These are phyloP conservation scores for Fusarium palustre DNA, from an alignment of 2,329 filamentous ascomycete genomes.

Conservation along the genomic window DNA sequence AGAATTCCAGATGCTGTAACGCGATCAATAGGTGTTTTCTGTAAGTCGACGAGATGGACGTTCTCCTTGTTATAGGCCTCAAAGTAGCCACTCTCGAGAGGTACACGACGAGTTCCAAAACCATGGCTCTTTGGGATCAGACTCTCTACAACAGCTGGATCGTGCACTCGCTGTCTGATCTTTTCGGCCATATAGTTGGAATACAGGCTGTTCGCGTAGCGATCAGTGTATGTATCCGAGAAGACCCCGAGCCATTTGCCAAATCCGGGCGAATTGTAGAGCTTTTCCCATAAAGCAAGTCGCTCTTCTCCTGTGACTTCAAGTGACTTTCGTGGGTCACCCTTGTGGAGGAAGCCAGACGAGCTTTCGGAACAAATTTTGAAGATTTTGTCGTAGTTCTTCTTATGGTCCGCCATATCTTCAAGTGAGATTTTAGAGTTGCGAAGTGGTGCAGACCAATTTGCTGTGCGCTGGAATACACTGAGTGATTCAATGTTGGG, in stretches of 20 bases:
- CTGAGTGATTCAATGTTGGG: conserved; percentile 50
- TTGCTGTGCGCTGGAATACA: conserved; percentile 48
- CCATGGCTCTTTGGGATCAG: conserved; percentile 33
- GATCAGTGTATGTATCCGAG: conserved; percentile 33
- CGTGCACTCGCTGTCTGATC: conserved; percentile 20
- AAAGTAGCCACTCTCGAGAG: conserved; percentile 40
- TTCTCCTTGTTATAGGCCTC: conserved; percentile 32
- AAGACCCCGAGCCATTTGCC: conserved; percentile 37
- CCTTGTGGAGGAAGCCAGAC: conserved; percentile 31
- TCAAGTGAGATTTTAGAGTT: conserved; percentile 30
- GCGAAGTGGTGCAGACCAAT: conserved; percentile 42
- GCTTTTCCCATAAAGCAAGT: conserved; percentile 22
- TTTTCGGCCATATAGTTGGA: conserved; percentile 34
- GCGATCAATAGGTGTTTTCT: conserved; percentile 14
- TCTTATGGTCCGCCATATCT: conserved; percentile 23
- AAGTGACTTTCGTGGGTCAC: conserved; percentile 28
- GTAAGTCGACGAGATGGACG: conserved; percentile 28
- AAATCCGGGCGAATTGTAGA: conserved; percentile 25
- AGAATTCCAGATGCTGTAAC: conserved; percentile 16
- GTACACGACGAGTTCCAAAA: conserved; percentile 25
- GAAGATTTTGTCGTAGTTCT: conserved; percentile 31
- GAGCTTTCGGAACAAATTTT: conserved; percentile 18
- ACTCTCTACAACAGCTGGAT: conserved; percentile 19
- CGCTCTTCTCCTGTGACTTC: conserved; percentile 27
- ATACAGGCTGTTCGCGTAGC: conserved; percentile 28